Evolutionary conservation across 176 grass and related monocot species (phyloP), one percentile per base, ranked within the genome.

Genomic region (Oryza punctata): DNA sequence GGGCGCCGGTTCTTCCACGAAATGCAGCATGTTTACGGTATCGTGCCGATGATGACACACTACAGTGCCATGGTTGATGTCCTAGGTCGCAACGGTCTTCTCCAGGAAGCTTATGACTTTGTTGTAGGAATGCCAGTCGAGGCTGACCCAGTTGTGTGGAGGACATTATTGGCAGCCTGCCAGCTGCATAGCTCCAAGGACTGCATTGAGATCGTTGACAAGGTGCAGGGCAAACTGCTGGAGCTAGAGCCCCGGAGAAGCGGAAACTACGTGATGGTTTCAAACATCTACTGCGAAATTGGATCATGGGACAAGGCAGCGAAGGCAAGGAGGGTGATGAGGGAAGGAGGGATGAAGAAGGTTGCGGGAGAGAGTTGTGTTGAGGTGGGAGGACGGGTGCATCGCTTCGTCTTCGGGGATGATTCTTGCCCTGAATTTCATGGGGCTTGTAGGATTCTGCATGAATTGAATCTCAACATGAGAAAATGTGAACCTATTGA

Each of bases 31-130:
- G 69, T 72, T 2, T 82, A 91, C 18, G 23, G 65, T 19, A 94
- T 94, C 54, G 70, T 79, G 50, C 87, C 74, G 3, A 85, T 35
- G 89, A 87, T 94, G 89, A 67, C 27, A 8, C 92, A 91, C 78
- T 91, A 77, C 50, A 89, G 87, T 10, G 81, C 89, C 50, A 91
- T 94, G 89, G 89, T 89, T 24, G 92, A 94, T 82, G 80, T 87
- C 32, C 84, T 91, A 21, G 92, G 92, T 6, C 81, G 84, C 52
- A 91, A 82, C 0, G 81, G 81, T 4, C 45, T 15, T 26, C 89
- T 94, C 33, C 61, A 65, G 12, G 89, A 94, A 81, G 92, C 92
- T 37, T 91, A 85, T 64, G 33, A 89, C 21, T 89, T 94, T 61
- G 59, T 89, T 41, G n/a, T 47, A 65, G 33, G 61, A 61, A 89